Conservation (phyloP, 2,329 filamentous ascomycete species). For the Lanzia echinophila region DNA sequence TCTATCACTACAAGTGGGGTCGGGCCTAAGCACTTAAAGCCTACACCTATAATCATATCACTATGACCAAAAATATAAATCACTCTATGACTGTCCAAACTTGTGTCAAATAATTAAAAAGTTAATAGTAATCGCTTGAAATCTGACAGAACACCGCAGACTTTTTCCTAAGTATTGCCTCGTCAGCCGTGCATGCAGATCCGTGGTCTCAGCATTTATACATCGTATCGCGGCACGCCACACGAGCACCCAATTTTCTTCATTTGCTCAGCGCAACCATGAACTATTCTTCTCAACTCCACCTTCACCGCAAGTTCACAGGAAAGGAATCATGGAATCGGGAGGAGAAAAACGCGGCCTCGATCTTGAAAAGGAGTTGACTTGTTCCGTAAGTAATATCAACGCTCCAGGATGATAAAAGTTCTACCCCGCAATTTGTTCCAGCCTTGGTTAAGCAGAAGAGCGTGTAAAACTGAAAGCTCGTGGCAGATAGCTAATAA, state of each 20-base stretch:
- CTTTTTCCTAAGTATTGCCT: not conserved
- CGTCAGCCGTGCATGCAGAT: not conserved
- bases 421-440: not conserved
- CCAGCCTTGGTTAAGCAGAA: not conserved
- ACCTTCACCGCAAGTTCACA: not conserved
- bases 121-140: not conserved
- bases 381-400: constrained; percentile 70
- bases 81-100: not conserved
- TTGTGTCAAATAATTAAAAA: not conserved
- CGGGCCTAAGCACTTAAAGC: too few species aligned
- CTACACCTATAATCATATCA: too few species aligned
- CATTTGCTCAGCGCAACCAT: constrained; percentile 11
- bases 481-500: not conserved
- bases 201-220: not conserved
- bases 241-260: constrained; percentile 6
- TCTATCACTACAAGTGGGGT: too few species aligned
- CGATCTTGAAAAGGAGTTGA: constrained; percentile 89
- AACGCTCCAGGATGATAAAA: constrained; percentile 1
- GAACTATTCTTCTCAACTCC: constrained; percentile 6
- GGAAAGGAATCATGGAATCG: constrained; percentile 34
- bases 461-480: too few species aligned
- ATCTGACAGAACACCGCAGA: not conserved
- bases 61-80: not conserved
- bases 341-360: constrained; percentile 45
- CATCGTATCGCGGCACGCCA: constrained; percentile 6